Percentiles rank a stretch among this genome's conserved stretches.
These are phyloP conservation scores for Macrocybe gigantea DNA, from an alignment of 768 basidiomycete species.

Conservation along the genomic window DNA sequence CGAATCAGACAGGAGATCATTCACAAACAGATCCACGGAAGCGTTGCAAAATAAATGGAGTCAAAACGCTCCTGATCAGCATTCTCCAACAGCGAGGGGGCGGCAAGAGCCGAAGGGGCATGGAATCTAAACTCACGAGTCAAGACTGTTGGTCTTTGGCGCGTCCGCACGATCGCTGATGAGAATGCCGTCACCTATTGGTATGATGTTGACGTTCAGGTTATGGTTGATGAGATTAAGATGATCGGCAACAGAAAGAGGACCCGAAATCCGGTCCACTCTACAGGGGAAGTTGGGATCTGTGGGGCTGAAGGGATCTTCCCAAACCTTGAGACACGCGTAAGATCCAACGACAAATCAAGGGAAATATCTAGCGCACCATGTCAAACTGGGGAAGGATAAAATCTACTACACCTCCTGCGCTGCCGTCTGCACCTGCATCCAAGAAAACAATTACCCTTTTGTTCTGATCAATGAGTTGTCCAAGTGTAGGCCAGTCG, in stretches of 20 bases:
- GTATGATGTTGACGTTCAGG: conserved; percentile 29
- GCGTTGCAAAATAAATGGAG: too few relatives aligned
- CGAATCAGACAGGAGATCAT: background rate
- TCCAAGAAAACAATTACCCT: conserved; percentile 52
- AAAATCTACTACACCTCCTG: conserved; percentile 21
- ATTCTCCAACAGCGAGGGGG: background rate
- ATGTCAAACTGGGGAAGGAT: conserved; percentile 36
- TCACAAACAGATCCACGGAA: too few relatives aligned
- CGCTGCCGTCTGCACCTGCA: conserved; percentile 18
- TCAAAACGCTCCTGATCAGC: too few relatives aligned
- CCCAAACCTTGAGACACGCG: conserved; percentile 26
- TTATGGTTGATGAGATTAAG: conserved; percentile 40
- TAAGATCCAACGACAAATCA: background rate
- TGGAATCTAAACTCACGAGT: conserved; percentile 14
- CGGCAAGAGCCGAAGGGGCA: background rate
- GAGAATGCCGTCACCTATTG: conserved; percentile 17
- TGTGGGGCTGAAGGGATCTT: conserved; percentile 33
- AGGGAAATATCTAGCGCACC: conserved; percentile 11
- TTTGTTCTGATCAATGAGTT: conserved; percentile 50
- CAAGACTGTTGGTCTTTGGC: conserved; percentile 19
- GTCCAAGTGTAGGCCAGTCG: conserved; percentile 62
- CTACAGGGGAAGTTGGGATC: conserved; percentile 32
- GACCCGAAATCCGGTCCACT: conserved; percentile 31
- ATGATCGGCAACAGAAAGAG: conserved; percentile 27
- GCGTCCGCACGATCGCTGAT: conserved; percentile 22